Evolutionary conservation across 164 flowering plant genomes (phyloP), one percentile per base, ranked within the genome.

Genomic region (Stephania japonica): DNA sequence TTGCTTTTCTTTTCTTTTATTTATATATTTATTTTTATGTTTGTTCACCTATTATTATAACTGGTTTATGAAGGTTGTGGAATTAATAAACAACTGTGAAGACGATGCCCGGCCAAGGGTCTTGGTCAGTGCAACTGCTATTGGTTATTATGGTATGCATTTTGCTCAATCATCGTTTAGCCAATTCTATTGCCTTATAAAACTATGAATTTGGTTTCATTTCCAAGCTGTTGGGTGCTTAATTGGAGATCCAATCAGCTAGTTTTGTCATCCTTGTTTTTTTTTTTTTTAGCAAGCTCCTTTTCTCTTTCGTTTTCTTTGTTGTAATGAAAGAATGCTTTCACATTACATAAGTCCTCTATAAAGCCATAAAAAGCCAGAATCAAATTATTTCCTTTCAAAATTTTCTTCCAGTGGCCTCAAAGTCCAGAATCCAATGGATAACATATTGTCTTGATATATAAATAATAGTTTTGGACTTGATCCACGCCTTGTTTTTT

Each of bases 81-180:
- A 86, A 73, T 68, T 89, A 27, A 92, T 90, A 72, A 92, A 91
- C 76, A 73, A 65, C 49, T 82, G 87, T 25, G 79, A 78, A 53
- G 82, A 78, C 78, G 88, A 79, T 69, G 78, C 68, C 75, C 87
- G 87, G 50, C 97, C 99, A 19, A 70, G 77, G 68, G 94, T 94
- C 75, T 85, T 94, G 80, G 90, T 94, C 69, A 94, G 96, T 75
- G 97, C 99, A 72, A 91, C 97, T 21, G 99, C 99, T 24, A 83
- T 94, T 80, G 99, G 99, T 80, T 94, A 91, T 84, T 94, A 94
- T 81, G 99, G 97, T 94, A 63, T 25, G 89, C 23, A 26, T 59
- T 67, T 18, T 25, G 16, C 24, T 50, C 65, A 12, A 1, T 4
- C n/a, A 56, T 56, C 63, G 0, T 19, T 21, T 18, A 18, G 63